Base-by-base conservation (phyloP, 2,329 filamentous ascomycete genomes). In the Penicillium vulpinum region DNA sequence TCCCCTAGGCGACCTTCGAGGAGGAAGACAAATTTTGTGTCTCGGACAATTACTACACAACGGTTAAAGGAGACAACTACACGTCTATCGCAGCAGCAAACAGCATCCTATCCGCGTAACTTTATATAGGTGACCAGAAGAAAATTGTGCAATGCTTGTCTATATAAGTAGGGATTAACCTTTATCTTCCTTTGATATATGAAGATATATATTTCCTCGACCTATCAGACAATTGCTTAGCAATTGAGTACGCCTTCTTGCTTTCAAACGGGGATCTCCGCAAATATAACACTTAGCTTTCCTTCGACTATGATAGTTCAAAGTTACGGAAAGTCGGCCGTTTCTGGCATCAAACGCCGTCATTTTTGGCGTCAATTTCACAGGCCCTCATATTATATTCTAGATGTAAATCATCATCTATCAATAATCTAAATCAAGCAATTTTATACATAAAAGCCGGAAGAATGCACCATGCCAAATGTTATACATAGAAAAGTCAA, bases 111-210 rank as follows among this genome's bases (percentile, higher is more conserved):
- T 51, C 71, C 8, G 58, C 71, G 2, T 43, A 21, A 38, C 56
- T 45, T 28, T 59, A 36, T 33, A 53, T 24, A 73, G 73, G 72
- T 73, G 76, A 56, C 70, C 73, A 5, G 11, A 43, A 54, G 21
- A 29, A 49, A 16, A 49, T 59, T 16, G 22, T 38, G 2, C 46
- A 57, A 29, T 50, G 52, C 29, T 58, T 47, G 26, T 18, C 24
- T 11, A 9, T 50, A 1, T 54, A 49, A 15, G 47, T 47, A n/a
- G 47, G 41, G 3, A 21, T 33, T 21, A 48, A 54, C 3, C 51
- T 50, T 26, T 53, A 45, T 33, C 22, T 51, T 26, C 56, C 54
- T 15, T 33, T 46, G 8, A 33, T 18, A 4, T 54, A 33, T 26
- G 29, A 31, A 28, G 24, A 48, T 26, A 44, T 24, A 22, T 58